These are phyloP conservation scores for Pleurotus cornucopiae DNA, from an alignment of 768 basidiomycete genomes.

Conservation along the genomic window DNA sequence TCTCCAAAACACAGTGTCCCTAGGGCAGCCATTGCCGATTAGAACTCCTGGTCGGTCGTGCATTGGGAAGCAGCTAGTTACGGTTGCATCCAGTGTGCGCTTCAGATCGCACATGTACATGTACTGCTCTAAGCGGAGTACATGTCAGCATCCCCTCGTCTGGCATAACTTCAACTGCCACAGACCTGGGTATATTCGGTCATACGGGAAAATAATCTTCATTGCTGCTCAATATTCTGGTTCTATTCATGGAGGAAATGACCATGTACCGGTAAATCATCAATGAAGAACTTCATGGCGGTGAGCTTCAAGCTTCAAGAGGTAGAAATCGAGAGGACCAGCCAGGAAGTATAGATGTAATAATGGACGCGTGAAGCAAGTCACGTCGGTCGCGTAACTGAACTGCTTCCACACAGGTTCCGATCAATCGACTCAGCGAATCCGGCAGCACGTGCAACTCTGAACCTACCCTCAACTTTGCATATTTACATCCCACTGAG, in stretches of 20 bases:
- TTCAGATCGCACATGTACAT: slow-evolving; percentile 99
- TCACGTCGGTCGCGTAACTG: no score
- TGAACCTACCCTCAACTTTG: no score
- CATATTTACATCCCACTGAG: no score
- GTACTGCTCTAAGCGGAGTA: slow-evolving; percentile 76
- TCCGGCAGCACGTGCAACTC: no score
- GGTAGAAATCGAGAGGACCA: slow-evolving; percentile 6
- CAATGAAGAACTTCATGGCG: slow-evolving; percentile 78
- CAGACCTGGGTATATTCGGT: slow-evolving; percentile 92
- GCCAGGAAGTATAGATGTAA: not conserved
- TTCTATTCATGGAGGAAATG: not conserved
- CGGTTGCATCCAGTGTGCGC: slow-evolving; percentile 90
- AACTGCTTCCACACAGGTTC: no score
- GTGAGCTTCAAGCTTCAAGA: slow-evolving; percentile 1
- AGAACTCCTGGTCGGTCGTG: not conserved
- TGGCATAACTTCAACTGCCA: slow-evolving; percentile 10
- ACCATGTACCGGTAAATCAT: slow-evolving; percentile 66
- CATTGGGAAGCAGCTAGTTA: slow-evolving; percentile 25
- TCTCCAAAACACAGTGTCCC: slow-evolving; percentile 99
- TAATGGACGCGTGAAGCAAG: no score
- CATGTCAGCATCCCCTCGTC: slow-evolving; percentile 9
- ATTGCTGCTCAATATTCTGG: slow-evolving; percentile 7
- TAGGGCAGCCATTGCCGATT: slow-evolving; percentile 23
- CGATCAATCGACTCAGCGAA: no score
- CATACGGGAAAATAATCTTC: slow-evolving; percentile 88